Conservation (phyloP, 768 basidiomycete species). For the Hericium coralloides region DNA sequence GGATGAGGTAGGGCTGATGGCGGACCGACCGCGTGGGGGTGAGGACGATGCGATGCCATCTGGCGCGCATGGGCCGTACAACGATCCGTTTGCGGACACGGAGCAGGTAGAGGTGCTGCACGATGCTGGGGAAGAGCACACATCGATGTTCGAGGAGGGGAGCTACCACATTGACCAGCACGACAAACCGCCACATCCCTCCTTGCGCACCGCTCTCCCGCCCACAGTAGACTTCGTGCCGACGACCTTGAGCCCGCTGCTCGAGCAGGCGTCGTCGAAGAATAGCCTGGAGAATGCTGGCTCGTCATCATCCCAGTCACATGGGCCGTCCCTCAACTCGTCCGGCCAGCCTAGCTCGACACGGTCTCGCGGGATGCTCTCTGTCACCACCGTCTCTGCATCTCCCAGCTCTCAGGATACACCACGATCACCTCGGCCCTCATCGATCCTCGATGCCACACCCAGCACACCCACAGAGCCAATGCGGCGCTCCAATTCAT, state of each 20-base stretch:
- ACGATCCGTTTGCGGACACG: constrained; percentile 35
- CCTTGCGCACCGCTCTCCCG: constrained; percentile 11
- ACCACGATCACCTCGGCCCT: constrained; percentile 23
- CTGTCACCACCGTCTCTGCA: not conserved
- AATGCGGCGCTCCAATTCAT: constrained; percentile 59
- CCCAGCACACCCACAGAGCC: constrained; percentile 30
- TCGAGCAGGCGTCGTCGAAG: constrained; percentile 25
- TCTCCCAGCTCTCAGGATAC: not conserved
- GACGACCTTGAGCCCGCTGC: constrained; percentile 21
- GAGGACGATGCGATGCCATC: not conserved
- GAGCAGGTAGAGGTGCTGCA: not conserved
- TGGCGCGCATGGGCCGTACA: constrained; percentile 25
- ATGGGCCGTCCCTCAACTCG: not conserved
- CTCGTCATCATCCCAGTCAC: constrained; percentile 4
- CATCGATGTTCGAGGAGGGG: constrained; percentile 8
- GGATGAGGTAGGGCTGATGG: constrained; percentile 32
- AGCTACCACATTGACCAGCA: constrained; percentile 6
- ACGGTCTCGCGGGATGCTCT: not conserved
- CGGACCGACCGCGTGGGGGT: not conserved
- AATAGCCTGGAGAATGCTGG: constrained; percentile 1
- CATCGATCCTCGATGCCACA: constrained; percentile 35
- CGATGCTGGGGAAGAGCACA: not conserved
- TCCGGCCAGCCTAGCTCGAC: not conserved
- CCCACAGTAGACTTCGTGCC: constrained; percentile 23
- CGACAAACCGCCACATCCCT: not conserved